Conservation (phyloP, 371 early-diverging fungal species). For the Mucor piriformis region DNA sequence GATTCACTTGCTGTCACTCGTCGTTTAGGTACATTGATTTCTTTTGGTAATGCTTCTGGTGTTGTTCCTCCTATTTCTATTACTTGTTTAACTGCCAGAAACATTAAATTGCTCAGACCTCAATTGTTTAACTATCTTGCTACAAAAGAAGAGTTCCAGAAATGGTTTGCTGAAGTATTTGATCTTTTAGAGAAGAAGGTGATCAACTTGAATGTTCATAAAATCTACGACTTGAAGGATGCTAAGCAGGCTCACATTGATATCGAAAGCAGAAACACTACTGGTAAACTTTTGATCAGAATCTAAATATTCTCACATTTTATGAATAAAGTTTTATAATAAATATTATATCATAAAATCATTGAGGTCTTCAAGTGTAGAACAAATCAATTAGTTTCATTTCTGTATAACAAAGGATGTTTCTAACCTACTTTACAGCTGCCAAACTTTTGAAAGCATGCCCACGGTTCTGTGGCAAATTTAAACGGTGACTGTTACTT, state of each 20-base stretch:
- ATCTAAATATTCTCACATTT: no score
- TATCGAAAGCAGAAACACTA: conserved; percentile 75
- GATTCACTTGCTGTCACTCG: conserved; percentile 69
- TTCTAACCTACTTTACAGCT: no score
- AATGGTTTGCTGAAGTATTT: conserved; percentile 62
- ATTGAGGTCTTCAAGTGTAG: no score
- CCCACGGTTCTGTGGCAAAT: no score
- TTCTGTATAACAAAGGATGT: no score
- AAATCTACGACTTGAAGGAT: conserved; percentile 75
- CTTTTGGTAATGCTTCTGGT: conserved; percentile 95
- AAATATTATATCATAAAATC: no score
- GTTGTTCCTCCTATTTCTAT: conserved; percentile 77
- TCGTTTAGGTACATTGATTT: conserved; percentile 82
- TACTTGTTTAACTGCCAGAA: conserved; percentile 67
- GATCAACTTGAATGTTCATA: conserved; percentile 71
- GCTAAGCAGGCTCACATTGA: conserved; percentile 81
- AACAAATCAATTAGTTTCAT: no score
- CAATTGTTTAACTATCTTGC: conserved; percentile 72
- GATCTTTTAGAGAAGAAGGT: conserved; percentile 56
- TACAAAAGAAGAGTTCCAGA: conserved; percentile 71
- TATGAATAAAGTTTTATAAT: no score
- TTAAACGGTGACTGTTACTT: not conserved
- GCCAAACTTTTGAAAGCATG: no score
- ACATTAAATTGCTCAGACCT: conserved; percentile 80
- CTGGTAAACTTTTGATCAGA: conserved; percentile 74